A percentile compares a stretch with the other conserved stretches of the same genome.
Conservation (phyloP, 2,329 filamentous ascomycete species). For the Didymella exigua region DNA sequence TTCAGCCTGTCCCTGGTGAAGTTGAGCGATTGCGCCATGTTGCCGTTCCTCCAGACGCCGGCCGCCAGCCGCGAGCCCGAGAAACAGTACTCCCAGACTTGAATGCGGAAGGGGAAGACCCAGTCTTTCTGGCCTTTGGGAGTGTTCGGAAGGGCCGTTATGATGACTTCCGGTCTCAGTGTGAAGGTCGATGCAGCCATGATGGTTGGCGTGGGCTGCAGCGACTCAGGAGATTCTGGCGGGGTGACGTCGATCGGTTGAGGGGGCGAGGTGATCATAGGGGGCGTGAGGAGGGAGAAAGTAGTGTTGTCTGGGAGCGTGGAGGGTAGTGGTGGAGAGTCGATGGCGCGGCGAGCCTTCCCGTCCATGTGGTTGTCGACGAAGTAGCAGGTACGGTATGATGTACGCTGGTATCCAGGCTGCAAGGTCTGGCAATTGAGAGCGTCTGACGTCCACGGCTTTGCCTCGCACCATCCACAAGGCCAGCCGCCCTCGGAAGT, state of each 20-base stretch:
- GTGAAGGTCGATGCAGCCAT: not conserved
- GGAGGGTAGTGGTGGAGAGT: not conserved
- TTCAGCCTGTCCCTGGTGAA: not conserved
- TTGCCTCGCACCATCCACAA: not conserved
- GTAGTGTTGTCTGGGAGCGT: not conserved
- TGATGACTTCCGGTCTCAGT: slow-evolving; percentile 2
- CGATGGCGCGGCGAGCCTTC: not conserved
- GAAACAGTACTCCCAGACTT: slow-evolving; percentile 4
- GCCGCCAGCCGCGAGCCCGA: not conserved
- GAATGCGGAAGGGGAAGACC: slow-evolving; percentile 25
- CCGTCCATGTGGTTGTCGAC: not conserved
- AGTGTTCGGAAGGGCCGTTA: not conserved
- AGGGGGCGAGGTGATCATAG: not conserved
- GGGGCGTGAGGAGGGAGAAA: not conserved
- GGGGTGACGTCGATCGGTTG: not conserved
- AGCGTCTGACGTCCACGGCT: not conserved
- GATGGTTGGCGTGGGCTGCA: not conserved
- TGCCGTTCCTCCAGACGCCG: slow-evolving; percentile 5
- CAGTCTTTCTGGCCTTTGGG: not conserved
- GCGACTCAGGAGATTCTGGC: not conserved
- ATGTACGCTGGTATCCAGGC: not conserved
- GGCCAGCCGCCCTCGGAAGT: slow-evolving; percentile 2
- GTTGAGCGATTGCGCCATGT: not conserved
- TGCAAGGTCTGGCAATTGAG: slow-evolving; percentile 4
- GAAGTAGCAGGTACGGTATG: slow-evolving; percentile 1